A percentile compares a stretch with the other conserved stretches of the same genome.
Conservation (phyloP, 768 basidiomycete species). For the Naematelia aurantialba region DNA sequence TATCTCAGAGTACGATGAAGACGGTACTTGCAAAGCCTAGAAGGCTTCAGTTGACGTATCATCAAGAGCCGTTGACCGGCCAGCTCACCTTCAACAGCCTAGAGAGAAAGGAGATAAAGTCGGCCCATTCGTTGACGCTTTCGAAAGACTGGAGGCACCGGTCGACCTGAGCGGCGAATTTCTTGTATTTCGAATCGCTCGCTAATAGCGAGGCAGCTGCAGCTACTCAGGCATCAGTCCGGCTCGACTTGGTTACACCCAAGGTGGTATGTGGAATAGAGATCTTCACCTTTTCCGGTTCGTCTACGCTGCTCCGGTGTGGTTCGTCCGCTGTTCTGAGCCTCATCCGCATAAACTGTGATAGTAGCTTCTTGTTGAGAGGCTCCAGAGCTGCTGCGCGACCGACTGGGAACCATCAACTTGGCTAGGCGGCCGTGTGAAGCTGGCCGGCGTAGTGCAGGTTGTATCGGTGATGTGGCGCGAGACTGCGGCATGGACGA, state of each 20-base stretch:
- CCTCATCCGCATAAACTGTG: conserved; percentile 24
- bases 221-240: conserved; percentile 16
- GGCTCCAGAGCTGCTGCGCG: conserved; percentile 31
- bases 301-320: conserved; percentile 40
- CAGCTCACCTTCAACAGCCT: conserved; percentile 75
- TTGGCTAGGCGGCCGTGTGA: conserved; percentile 31
- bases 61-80: no score
- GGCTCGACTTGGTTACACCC: neutral
- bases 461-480: conserved; percentile 23
- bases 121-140: conserved; percentile 97
- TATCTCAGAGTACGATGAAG: conserved; percentile 88
- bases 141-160: conserved; percentile 89
- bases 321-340: conserved; percentile 24
- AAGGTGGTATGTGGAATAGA: neutral
- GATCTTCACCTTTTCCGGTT: conserved; percentile 30
- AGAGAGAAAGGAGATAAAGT: conserved; percentile 95
- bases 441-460: conserved; percentile 20
- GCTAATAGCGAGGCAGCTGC: conserved; percentile 37
- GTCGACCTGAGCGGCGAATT: conserved; percentile 87
- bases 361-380: conserved; percentile 18
- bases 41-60: conserved; percentile 8
- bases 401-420: conserved; percentile 28
- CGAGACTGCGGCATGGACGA: conserved; percentile 23
- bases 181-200: conserved; percentile 84
- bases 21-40: conserved; percentile 83